Conservation (phyloP, 352 stramenopile genomes). For the Pythium oligandrum region DNA sequence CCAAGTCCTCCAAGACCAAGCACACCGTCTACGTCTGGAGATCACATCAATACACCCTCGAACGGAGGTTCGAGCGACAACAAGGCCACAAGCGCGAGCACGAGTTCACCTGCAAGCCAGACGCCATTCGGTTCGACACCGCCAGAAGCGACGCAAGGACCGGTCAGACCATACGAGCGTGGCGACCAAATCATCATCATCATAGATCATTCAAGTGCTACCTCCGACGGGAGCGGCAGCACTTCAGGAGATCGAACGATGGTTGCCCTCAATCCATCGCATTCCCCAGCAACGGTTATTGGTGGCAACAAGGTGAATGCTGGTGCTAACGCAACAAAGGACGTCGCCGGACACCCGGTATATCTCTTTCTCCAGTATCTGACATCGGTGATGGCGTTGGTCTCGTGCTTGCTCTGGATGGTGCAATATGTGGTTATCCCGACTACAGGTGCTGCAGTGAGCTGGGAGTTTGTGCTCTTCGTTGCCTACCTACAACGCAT, state of each 20-base stretch:
- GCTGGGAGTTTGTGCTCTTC: slow-evolving; percentile 24
- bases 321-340: neutral
- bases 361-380: slow-evolving; percentile 3
- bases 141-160: too few relatives aligned
- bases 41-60: too few relatives aligned
- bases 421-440: too few relatives aligned
- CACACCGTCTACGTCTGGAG: too few relatives aligned
- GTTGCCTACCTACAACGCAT: slow-evolving; percentile 24
- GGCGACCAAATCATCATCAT: slow-evolving; percentile 8
- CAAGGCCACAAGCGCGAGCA: too few relatives aligned
- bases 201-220: neutral
- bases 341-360: neutral
- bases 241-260: neutral
- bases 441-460: neutral
- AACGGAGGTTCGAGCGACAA: too few relatives aligned
- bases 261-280: slow-evolving; percentile 2
- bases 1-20: too few relatives aligned
- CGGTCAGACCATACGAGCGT: slow-evolving; percentile 2
- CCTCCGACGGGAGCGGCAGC: neutral
- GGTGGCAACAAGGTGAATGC: neutral
- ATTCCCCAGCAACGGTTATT: slow-evolving; percentile 2
- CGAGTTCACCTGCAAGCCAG: too few relatives aligned
- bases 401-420: neutral
- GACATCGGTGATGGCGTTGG: neutral
- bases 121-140: too few relatives aligned